These are phyloP conservation scores for Datura wrightii DNA, from an alignment of 257 asterid species.

Conservation along the genomic window DNA sequence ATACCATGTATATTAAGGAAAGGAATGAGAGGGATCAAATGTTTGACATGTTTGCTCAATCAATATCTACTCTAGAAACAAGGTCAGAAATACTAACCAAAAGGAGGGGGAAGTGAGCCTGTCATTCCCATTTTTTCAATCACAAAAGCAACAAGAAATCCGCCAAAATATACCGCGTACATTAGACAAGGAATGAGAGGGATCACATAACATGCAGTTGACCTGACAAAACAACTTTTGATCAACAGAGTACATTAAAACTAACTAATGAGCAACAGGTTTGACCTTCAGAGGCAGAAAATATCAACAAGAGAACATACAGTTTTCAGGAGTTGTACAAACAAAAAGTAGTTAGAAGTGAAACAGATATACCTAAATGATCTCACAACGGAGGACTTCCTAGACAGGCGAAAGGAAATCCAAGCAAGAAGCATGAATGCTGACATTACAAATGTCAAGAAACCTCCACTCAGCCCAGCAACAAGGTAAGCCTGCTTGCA, in stretches of 20 bases:
- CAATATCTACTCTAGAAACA: constrained; percentile 27
- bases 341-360: constrained; percentile 13
- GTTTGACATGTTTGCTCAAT: not conserved
- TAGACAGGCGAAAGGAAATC: constrained; percentile 65
- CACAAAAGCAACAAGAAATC: constrained; percentile 76
- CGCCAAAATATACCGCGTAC: constrained; percentile 88
- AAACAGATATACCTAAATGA: constrained; percentile 69
- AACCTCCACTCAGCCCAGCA: constrained; percentile 90
- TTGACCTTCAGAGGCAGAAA: constrained; percentile 25
- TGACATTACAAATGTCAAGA: constrained; percentile 68
- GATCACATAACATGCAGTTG: constrained; percentile 73
- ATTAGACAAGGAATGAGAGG: constrained; percentile 77
- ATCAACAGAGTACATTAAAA: constrained; percentile 37
- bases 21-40: constrained; percentile 61
- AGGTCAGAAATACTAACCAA: constrained; percentile 62
- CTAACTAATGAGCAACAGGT: constrained; percentile 15
- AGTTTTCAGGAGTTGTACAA: not conserved
- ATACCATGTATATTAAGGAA: constrained; percentile 68
- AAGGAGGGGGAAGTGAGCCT: constrained; percentile 93
- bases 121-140: constrained; percentile 99
- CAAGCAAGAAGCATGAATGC: constrained; percentile 87
- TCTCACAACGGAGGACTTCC: constrained; percentile 60
- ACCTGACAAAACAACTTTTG: constrained; percentile 61
- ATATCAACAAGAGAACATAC: constrained; percentile 29
- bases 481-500: constrained; percentile 76